Evolutionary conservation across 139 green algal species (phyloP).

Genomic region (Tetradesmus obliquus): DNA sequence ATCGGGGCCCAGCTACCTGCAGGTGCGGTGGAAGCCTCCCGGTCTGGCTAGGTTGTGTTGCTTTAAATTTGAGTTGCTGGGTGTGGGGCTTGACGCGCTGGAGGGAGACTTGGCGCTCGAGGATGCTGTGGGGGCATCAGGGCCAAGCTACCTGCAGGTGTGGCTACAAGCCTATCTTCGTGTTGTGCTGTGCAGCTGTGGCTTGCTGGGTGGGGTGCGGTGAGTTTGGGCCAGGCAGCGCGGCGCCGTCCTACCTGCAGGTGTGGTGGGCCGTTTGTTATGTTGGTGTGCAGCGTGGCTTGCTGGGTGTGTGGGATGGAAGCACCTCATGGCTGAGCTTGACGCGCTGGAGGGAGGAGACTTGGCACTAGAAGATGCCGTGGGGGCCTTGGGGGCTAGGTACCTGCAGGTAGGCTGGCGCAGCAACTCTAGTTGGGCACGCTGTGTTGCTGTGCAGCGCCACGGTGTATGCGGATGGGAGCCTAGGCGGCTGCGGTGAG

Average conservation of each 20-base stretch:
- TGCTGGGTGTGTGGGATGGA: neutral
- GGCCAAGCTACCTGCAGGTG: no score
- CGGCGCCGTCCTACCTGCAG: neutral
- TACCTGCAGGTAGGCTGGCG: constrained; percentile 75
- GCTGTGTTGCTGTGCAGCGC: no score
- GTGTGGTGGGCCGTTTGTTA: neutral
- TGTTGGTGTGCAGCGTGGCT: neutral
- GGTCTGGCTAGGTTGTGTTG: no score
- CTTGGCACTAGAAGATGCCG: constrained; percentile 38
- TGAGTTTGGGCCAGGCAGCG: neutral
- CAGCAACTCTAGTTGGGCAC: neutral
- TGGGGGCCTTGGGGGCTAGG: constrained; percentile 61
- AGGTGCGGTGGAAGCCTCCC: no score
- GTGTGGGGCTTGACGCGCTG: neutral
- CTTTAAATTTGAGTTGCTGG: neutral
- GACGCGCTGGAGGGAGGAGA: constrained; percentile 84
- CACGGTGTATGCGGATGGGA: no score
- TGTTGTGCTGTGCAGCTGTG: neutral
- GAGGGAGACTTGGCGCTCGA: neutral
- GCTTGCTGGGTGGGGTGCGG: no score
- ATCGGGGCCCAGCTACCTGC: constrained; percentile 80
- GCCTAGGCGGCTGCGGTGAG: no score
- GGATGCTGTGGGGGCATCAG: no score
- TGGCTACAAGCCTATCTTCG: no score
- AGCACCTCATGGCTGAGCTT: constrained; percentile 98